Base-by-base conservation (phyloP, 2,329 filamentous ascomycete genomes). In the Botryosphaeria agaves region DNA sequence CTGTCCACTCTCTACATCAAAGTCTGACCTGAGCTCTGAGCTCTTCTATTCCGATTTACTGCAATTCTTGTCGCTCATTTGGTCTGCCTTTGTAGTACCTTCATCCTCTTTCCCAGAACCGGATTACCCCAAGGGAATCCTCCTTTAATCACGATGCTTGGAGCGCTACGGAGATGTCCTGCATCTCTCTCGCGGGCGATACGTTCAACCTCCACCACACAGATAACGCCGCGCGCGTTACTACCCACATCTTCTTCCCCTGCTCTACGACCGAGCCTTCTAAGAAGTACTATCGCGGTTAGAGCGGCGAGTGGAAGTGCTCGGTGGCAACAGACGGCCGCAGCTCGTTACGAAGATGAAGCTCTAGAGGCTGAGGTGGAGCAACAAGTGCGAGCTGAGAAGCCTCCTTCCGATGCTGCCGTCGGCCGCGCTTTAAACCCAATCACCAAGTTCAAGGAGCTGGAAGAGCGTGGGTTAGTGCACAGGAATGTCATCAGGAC, bases 401-500 rank as follows among this genome's bases (percentile, higher is more conserved):
- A 14, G 5, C 25, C 12, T 5, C 14, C 25, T 11, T 27, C 25
- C 7, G 32, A 46, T 31, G 34, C 31, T 19, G 33, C 40, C 26
- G 37, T 28, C 26, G 30, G 34, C 25, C n/a, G n/a, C n/a, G 29
- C 35, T 28, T 28, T 38, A 28, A 33, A 30, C 20, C 36, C 44
- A 18, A 39, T 60, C 36, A 62, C 58, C 15, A 44, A 43, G 18
- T 66, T 66, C 37, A 37, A 44, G 11, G 56, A 65, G 15, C 51
- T 66, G 14, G 54, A 46, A 19, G 45, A 44, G n/a, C 44, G 43
- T 11, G 48, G 51, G 4, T 42, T 65, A 57, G 67, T 92, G 25
- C 63, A 85, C 46, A 47, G 55, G 15, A 69, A 63, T 35, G 55
- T 94, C 30, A 62, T 92, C 38, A 47, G 62, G 3, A 66, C 76